Evolutionary conservation across 2,329 filamentous ascomycete genomes (phyloP), one percentile per base, ranked within the genome.

Genomic region (Phialocephala subalpina): DNA sequence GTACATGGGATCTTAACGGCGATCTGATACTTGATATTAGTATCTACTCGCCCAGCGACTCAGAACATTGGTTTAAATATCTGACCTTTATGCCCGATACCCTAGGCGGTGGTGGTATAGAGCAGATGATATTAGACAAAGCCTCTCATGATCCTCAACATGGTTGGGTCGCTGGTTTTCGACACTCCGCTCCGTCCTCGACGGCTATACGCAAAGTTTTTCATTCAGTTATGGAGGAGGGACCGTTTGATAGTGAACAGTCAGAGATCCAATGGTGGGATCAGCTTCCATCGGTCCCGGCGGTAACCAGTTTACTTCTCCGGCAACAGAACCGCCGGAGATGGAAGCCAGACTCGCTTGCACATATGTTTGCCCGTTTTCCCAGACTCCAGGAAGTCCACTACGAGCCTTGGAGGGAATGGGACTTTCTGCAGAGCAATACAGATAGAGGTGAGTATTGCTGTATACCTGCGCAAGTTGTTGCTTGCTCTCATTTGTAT

Each of bases 391-490:
- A 76, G 68, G 76, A 81, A 67, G 68, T 81, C 68, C 74, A 74
- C 60, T 80, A 78, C 69, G 78, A 80, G 68, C 79, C 77, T 60
- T 80, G 79, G 78, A 77, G 75, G 67, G 76, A 79, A 68, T 77
- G 70, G 71, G 14, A 2, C 62, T 42, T 0, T 9, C 63, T 72
- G 9, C 58, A 76, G 61, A 7, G 0, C 29, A 61, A 61, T 2
- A 76, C 75, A 9, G 78, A 79, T 70, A 18, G 67, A 72, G 25
- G 76, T 71, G 68, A 76, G 73, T 78, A 69, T 62, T 67, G 40
- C 58, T 60, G 66, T 65, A 62, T 67, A n/a, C n/a, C n/a, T n/a
- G n/a, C n/a, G n/a, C 63, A 70, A 71, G 57, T 75, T 60, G 69
- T 71, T 57, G 56, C 58, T 67, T 20, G 70, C 45, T 57, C 53